Evolutionary conservation across 345 rosid genomes (phyloP), one percentile per base, ranked within the genome.

Genomic region (Acer campestre): DNA sequence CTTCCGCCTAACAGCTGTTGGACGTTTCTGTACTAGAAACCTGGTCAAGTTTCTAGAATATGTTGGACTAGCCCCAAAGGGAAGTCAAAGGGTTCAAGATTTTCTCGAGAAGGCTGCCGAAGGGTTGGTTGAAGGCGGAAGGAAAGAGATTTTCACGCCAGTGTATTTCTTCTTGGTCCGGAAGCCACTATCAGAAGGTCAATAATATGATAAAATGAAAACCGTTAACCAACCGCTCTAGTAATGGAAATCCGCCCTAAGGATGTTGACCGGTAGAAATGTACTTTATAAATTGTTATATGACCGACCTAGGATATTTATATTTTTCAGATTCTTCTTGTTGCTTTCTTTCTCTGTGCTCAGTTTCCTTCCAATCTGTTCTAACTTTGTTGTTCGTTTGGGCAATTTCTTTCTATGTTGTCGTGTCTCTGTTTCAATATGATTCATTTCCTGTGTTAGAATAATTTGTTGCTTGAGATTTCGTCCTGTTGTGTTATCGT

Each of bases 81-180:
- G 98, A 87, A 97, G 99, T 80, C 89, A 78, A 87, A 91, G 98
- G 82, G 98, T 97, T 71, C 91, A 89, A 80, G 79, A 83, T 84
- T 89, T 96, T 76, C 89, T 96, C 58, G 99, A 96, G 90, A 86
- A 89, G 83, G 99, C 98, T 46, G 98, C 99, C 3, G 97, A 90
- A 81, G 99, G 99, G 56, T 85, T 96, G 74, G 93, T 91, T 59
- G 95, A 90, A 53, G 98, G 98, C 76, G 99, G 98, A 85, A 91
- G 91, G 97, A 94, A 84, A 81, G 99, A 92, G 88, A 96, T 96
- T 10, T 96, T 96, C 85, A 94, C 99, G 0, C 98, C 99, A 2
- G 77, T 94, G 97, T 96, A 91, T 80, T 96, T 96, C 98, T 92
- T 96, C 84, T 70, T 94, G 85, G 98, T 88, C 61, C 89, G 89